These are phyloP conservation scores for Amphichorda felina DNA, from an alignment of 2,329 filamentous ascomycete species.

Conservation along the genomic window DNA sequence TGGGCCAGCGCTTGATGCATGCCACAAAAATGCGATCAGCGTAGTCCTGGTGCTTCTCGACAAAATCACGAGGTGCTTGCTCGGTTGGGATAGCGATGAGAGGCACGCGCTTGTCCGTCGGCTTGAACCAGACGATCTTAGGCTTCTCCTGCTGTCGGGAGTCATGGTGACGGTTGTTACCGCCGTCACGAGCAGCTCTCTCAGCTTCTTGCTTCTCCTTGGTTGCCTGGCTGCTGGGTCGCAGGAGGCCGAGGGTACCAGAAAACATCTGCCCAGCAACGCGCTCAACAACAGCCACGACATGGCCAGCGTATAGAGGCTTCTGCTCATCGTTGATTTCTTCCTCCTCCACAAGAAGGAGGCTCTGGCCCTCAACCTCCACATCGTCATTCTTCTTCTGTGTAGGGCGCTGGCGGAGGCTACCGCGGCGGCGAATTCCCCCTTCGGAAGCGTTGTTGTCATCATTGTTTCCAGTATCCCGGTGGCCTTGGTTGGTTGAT, in stretches of 20 bases:
- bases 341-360: conserved; percentile 93
- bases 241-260: conserved; percentile 82
- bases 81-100: conserved; percentile 97
- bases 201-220: conserved; percentile 99
- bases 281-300: conserved; percentile 94
- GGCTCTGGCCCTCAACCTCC: conserved; percentile 93
- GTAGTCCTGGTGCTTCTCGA: conserved; percentile 96
- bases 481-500: conserved; percentile 60
- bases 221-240: conserved; percentile 94
- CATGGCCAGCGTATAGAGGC: conserved; percentile 90
- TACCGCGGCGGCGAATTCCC: conserved; percentile 83
- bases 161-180: conserved; percentile 57
- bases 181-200: conserved; percentile 78
- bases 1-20: conserved; percentile 98
- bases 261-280: conserved; percentile 99
- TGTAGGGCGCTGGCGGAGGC: conserved; percentile 88
- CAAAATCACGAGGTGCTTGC: conserved; percentile 93
- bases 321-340: conserved; percentile 98
- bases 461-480: conserved; percentile 49
- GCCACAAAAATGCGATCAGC: conserved; percentile 97
- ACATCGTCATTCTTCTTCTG: conserved; percentile 99
- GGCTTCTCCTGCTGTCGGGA: conserved; percentile 83
- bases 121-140: conserved; percentile 99
- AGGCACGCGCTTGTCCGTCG: conserved; percentile 95
- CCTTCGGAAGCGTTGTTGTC: conserved; percentile 59